Percentiles rank a stretch among this genome's conserved stretches.
Conservation (phyloP, 768 basidiomycete genomes). For the Phlegmacium glaucopus region DNA sequence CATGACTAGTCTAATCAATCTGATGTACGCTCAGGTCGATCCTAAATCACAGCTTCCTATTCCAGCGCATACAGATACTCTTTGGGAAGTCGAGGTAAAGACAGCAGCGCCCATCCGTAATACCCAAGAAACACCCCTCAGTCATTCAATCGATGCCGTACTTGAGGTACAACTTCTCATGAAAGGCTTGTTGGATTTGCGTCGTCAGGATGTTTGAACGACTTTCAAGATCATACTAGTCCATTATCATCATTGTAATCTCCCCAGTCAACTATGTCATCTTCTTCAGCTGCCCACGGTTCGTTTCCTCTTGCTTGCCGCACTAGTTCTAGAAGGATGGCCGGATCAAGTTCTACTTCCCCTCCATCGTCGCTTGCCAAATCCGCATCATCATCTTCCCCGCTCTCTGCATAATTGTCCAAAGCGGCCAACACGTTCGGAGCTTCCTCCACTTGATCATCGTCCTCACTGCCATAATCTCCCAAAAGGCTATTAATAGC, state of each 20-base stretch:
- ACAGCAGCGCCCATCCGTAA: constrained; percentile 77
- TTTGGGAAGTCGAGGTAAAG: constrained; percentile 89
- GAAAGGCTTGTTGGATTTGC: constrained; percentile 79
- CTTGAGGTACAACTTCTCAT: constrained; percentile 79
- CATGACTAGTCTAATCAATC: constrained; percentile 1
- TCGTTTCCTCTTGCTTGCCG: constrained; percentile 29
- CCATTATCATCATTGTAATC: constrained; percentile 36
- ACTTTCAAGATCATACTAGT: constrained; percentile 7
- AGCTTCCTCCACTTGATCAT: constrained; percentile 19
- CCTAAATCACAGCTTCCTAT: constrained; percentile 71
- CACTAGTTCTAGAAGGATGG: constrained; percentile 39
- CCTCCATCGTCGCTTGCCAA: constrained; percentile 28
- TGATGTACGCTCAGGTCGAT: constrained; percentile 50
- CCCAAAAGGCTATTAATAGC: constrained; percentile 45
- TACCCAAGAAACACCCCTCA: constrained; percentile 74
- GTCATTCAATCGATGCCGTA: constrained; percentile 65
- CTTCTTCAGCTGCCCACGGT: constrained; percentile 26
- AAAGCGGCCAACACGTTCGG: constrained; percentile 36
- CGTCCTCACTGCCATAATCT: constrained; percentile 50
- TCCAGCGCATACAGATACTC: constrained; percentile 73
- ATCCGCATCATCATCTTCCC: constrained; percentile 34
- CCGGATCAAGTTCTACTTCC: constrained; percentile 36
- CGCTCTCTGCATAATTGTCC: constrained; percentile 50
- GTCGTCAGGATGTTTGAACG: constrained; percentile 62
- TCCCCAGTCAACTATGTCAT: constrained; percentile 53